Evolutionary conservation across 225 moss, liverwort and hornwort species (phyloP).

Genomic region (Antitrichia curtipendula): DNA sequence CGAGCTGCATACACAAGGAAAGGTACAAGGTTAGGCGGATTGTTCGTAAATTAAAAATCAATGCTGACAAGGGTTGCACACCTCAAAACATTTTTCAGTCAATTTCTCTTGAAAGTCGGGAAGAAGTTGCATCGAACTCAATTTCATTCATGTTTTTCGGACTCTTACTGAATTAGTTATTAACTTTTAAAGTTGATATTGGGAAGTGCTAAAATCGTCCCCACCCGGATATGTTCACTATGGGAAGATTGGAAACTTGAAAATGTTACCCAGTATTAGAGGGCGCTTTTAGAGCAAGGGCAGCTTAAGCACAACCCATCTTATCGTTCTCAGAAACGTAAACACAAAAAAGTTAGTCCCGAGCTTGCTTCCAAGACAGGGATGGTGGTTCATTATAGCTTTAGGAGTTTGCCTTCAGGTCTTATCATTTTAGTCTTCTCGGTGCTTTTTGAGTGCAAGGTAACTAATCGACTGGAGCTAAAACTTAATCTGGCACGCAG

Average conservation of each 20-base stretch:
- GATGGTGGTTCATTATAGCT: not conserved
- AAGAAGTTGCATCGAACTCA: not conserved
- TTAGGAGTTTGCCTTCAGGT: not conserved
- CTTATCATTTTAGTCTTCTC: not conserved
- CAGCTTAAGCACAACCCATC: not conserved
- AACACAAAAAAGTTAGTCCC: not conserved
- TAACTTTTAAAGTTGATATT: not conserved
- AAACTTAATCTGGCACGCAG: not conserved
- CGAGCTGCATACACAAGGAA: constrained; percentile 12
- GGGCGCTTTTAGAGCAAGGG: not conserved
- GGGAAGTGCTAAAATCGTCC: not conserved
- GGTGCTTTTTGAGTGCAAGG: not conserved
- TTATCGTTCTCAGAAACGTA: not conserved
- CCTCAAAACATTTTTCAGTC: not conserved
- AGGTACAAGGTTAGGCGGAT: not conserved
- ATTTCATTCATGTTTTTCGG: too few relatives aligned
- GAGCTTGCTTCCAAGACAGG: not conserved
- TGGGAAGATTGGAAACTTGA: not conserved
- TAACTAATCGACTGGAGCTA: not conserved
- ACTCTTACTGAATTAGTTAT: not conserved
- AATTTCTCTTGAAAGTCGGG: not conserved
- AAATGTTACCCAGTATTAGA: not conserved
- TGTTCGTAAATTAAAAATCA: not conserved
- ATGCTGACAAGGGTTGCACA: too few relatives aligned
- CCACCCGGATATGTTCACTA: not conserved